phyloP scores from a whole-genome alignment of 495 filamentous ascomycete genomes.

The Elasticomyces elasticus region DNA sequence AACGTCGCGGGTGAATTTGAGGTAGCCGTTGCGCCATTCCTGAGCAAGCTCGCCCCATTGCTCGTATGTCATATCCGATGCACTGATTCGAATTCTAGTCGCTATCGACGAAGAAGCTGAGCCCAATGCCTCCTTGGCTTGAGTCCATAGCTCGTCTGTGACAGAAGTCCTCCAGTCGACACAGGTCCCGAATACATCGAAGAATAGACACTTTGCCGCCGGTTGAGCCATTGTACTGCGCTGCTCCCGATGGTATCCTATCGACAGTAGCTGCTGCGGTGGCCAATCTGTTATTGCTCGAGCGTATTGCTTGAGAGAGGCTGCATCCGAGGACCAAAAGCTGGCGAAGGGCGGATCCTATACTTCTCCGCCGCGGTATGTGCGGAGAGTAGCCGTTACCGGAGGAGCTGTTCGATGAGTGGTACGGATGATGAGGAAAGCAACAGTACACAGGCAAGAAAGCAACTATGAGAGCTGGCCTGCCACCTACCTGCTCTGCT shows the following conservation, averaged over 20 bases:
- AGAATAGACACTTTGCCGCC: constrained; percentile 43
- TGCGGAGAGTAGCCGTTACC: not conserved
- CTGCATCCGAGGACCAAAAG: too few relatives aligned
- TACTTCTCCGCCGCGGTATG: too few relatives aligned
- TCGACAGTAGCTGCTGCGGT: too few relatives aligned
- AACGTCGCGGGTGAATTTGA: constrained; percentile 43
- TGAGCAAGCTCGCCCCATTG: constrained; percentile 27
- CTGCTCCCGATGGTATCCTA: not conserved
- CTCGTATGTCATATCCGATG: constrained; percentile 36
- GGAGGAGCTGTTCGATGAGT: not conserved
- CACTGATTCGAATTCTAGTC: constrained; percentile 36
- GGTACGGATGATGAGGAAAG: not conserved
- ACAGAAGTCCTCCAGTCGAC: constrained; percentile 63
- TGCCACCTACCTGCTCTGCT: too few relatives aligned
- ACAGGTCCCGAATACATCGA: constrained; percentile 67
- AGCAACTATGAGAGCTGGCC: too few relatives aligned
- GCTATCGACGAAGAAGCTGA: constrained; percentile 37
- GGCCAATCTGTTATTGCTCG: too few relatives aligned
- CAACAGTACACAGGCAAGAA: not conserved
- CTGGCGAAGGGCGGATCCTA: too few relatives aligned
- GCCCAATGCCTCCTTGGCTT: constrained; percentile 35
- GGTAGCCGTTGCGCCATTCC: constrained; percentile 59
- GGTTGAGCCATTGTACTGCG: constrained; percentile 13
- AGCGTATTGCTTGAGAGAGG: too few relatives aligned
- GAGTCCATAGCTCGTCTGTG: constrained; percentile 38